Evolutionary conservation across 257 asterid genomes (phyloP).

Genomic region (Solanum bukasovii): DNA sequence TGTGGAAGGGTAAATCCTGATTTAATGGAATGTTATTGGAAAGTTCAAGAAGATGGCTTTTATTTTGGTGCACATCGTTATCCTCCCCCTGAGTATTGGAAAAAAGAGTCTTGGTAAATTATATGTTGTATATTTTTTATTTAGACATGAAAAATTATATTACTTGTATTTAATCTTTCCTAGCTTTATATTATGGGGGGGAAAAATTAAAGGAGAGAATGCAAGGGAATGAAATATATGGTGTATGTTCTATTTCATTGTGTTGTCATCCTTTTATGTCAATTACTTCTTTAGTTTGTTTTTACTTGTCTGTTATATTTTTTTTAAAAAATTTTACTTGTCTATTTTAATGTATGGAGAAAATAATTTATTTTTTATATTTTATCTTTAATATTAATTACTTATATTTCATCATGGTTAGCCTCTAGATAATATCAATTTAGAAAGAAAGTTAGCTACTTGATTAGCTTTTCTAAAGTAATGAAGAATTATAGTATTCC

Average conservation of each 20-base stretch:
- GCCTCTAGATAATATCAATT: background rate
- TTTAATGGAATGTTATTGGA: background rate
- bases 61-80: background rate
- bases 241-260: background rate
- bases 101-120: background rate
- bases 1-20: background rate
- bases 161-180: background rate
- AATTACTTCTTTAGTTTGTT: background rate
- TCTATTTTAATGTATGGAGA: too few relatives aligned
- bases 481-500: too few relatives aligned
- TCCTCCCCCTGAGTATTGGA: background rate
- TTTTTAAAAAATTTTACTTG: background rate
- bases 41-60: background rate
- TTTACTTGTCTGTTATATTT: background rate
- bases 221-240: background rate
- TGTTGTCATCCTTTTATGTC: background rate
- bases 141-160: background rate
- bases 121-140: background rate
- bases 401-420: too few relatives aligned
- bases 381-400: too few relatives aligned
- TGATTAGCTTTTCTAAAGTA: background rate
- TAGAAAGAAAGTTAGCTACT: background rate
- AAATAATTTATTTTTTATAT: too few relatives aligned
- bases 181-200: background rate
- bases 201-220: background rate